A percentile compares a stretch with the other conserved stretches of the same genome.
Evolutionary conservation across 371 early-diverging fungal genomes (phyloP).

Genomic region (Paraphysoderma sedebokerense): DNA sequence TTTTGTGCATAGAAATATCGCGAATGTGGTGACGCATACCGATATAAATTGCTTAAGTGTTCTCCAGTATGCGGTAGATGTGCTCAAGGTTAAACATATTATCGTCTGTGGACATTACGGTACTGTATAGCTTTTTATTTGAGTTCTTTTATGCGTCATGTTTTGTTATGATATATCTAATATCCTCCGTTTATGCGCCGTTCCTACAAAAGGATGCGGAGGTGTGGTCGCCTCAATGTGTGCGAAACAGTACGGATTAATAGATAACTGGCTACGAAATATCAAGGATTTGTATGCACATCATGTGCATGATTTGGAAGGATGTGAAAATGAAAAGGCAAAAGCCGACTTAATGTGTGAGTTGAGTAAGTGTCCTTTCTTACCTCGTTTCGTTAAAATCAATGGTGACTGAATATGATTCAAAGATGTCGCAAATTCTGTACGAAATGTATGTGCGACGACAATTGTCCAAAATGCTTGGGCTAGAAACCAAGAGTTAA

Average conservation of each 20-base stretch:
- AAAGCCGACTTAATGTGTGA: constrained; percentile 16
- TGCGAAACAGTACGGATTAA: constrained; percentile 41
- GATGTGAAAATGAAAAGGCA: constrained; percentile 1
- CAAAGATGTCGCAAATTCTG: constrained; percentile 43
- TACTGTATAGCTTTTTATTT: not conserved
- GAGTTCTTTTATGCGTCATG: not conserved
- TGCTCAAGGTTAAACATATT: constrained; percentile 77
- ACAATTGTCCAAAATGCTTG: constrained; percentile 72
- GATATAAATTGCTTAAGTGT: constrained; percentile 74
- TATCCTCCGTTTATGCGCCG: not conserved
- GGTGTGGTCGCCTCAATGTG: constrained; percentile 21
- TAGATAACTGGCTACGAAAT: constrained; percentile 69
- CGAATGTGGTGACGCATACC: constrained; percentile 61
- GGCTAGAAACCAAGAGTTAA: constrained; percentile 49
- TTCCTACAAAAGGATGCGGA: constrained; percentile 5
- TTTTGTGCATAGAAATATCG: constrained; percentile 91
- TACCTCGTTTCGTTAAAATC: not conserved
- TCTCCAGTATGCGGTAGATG: constrained; percentile 80
- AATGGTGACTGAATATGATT: not conserved
- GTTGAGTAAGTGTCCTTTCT: not conserved
- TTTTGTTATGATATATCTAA: constrained; percentile 10
- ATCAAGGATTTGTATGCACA: constrained; percentile 54
- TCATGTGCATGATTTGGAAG: constrained; percentile 28
- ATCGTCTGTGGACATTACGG: constrained; percentile 58
- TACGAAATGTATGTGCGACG: constrained; percentile 48